Percentiles rank a stretch among this genome's conserved stretches.
These are phyloP conservation scores for Klebsormidium nitens DNA, from an alignment of 139 green algal species.

Conservation along the genomic window DNA sequence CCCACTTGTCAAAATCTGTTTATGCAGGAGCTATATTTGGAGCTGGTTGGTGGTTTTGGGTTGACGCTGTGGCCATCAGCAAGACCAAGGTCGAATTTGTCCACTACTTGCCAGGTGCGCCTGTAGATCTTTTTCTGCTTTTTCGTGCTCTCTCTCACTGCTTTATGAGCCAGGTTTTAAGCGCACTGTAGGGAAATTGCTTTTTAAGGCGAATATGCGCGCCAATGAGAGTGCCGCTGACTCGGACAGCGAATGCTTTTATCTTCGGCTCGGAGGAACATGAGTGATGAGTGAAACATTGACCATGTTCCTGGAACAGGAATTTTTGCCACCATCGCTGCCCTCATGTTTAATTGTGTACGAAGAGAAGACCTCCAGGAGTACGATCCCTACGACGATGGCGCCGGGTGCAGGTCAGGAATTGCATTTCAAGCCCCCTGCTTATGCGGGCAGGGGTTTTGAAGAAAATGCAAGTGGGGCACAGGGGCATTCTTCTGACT, in stretches of 20 bases:
- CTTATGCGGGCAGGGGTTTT: no score
- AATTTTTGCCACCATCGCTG: constrained; percentile 71
- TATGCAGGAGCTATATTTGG: constrained; percentile 64
- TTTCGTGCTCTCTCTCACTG: constrained; percentile 5
- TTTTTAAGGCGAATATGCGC: constrained; percentile 12
- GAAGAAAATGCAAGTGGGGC: no score
- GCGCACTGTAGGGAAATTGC: neutral
- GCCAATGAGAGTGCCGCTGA: constrained; percentile 1
- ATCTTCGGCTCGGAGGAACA: neutral
- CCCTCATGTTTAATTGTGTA: constrained; percentile 87
- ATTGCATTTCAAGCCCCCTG: neutral
- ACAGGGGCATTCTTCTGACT: neutral
- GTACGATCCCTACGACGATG: constrained; percentile 71
- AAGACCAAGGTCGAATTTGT: constrained; percentile 59
- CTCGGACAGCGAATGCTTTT: neutral
- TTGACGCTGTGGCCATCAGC: constrained; percentile 64
- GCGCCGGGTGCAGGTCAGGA: constrained; percentile 57
- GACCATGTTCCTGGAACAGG: constrained; percentile 43
- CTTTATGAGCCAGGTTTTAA: neutral
- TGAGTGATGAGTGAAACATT: neutral
- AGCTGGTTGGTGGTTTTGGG: constrained; percentile 78
- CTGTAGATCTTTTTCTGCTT: constrained; percentile 8
- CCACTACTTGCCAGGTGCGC: constrained; percentile 68
- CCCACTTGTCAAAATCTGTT: no score
- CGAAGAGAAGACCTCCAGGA: constrained; percentile 64